Evolutionary conservation across 768 basidiomycete genomes (phyloP), one percentile per base, ranked within the genome.

Genomic region (Mycena rosella): DNA sequence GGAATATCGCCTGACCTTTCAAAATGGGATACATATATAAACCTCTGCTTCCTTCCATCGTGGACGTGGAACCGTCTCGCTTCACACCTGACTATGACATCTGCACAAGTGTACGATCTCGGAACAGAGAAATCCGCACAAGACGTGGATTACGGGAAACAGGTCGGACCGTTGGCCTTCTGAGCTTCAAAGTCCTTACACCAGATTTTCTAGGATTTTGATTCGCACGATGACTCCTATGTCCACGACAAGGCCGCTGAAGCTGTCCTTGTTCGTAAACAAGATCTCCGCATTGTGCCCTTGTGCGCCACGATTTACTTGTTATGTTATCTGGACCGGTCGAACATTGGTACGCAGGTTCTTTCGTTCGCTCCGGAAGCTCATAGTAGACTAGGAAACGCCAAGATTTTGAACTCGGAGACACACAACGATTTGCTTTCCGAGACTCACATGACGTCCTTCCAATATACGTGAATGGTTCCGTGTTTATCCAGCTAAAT

Each of bases 331-430:
- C 40, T 65, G 24, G 63, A 65, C 42, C 29, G 63, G 26, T 65
- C 63, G 27, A 65, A 65, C 22, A 65, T 65, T 49, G 63, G 64
- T 45, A 36, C 5, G 6, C 24, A 47, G 24, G 14, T 15, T 7
- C 10, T 47, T 13, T 24, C n/a, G n/a, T 13, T 26, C 22, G 11
- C 17, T 26, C 22, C 4, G 18, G 42, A 14, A 47, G 22, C 45
- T 47, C 20, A 44, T n/a, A 4, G 42, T 20, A 20, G 9, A 11
- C 22, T 26, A 70, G 69, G 76, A 6, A 78, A 80, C 53, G 80
- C 81, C 27, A 79, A 77, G 52, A 68, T 81, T 18, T 71, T 81
- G 52, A 80, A 81, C 69, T 64, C 68, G 29, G 77, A 75, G 48
- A 76, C 76, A 2, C 76, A 77, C 13, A 71, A 79, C 63, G 73